These are phyloP conservation scores for Citrullus mucosospermus DNA, from an alignment of 306 rosid genomes.

Conservation along the genomic window DNA sequence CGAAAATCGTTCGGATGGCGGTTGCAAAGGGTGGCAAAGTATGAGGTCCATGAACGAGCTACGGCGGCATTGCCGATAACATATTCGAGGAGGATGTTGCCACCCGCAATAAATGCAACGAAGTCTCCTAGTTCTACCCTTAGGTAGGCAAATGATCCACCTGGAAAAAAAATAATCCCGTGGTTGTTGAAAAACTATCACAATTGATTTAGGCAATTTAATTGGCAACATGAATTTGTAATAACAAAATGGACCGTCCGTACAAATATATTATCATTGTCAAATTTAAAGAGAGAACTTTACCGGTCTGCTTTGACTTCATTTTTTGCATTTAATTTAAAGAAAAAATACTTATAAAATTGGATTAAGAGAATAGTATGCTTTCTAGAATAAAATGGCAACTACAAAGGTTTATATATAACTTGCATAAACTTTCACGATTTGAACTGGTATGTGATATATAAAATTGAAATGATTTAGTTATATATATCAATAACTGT, in stretches of 20 bases:
- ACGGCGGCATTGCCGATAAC: conserved; percentile 58
- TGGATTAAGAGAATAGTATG: background rate
- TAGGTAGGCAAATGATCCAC: conserved; percentile 78
- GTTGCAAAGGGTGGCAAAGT: conserved; percentile 65
- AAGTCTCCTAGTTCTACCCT: conserved; percentile 81
- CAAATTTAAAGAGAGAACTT: background rate
- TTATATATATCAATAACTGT: no score
- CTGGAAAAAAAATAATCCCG: conserved; percentile 6
- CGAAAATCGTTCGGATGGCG: conserved; percentile 35
- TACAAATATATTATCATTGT: no score
- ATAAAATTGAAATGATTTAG: no score
- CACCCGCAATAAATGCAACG: conserved; percentile 68
- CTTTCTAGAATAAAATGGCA: background rate
- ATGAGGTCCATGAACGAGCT: conserved; percentile 81
- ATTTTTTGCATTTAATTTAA: background rate
- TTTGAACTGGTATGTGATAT: no score
- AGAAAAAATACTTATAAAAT: no score
- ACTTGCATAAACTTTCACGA: no score
- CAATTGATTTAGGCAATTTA: background rate
- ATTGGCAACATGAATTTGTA: background rate
- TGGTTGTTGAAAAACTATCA: no score
- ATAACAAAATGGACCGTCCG: no score
- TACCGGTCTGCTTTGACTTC: background rate
- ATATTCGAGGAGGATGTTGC: conserved; percentile 67
- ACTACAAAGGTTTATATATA: background rate